phyloP scores from a whole-genome alignment of 805 yeast species.

The Ogataea wickerhamii region DNA sequence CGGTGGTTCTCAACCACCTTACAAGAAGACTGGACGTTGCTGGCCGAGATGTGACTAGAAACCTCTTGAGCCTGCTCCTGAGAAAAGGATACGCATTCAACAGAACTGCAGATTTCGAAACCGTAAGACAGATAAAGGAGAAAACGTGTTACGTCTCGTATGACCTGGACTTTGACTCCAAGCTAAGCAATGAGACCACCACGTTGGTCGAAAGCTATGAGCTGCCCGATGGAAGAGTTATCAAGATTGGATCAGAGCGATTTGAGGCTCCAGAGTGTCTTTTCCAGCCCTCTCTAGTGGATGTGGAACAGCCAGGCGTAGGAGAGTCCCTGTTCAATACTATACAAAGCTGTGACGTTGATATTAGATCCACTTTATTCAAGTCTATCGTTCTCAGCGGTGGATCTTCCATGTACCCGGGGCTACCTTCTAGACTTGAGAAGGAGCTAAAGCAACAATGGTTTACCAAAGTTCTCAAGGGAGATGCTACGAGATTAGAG shows the following conservation, averaged over 20 bases:
- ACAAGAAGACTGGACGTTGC: slow-evolving; percentile 94
- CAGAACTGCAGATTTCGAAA: slow-evolving; percentile 98
- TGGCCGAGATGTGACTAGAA: slow-evolving; percentile 97
- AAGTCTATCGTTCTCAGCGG: slow-evolving; percentile 94
- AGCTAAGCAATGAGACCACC: slow-evolving; percentile 90
- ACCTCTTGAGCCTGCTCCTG: slow-evolving; percentile 81
- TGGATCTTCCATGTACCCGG: slow-evolving; percentile 98
- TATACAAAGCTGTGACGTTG: slow-evolving; percentile 92
- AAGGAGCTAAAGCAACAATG: slow-evolving; percentile 95
- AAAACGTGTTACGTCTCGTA: slow-evolving; percentile 93
- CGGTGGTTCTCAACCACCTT: slow-evolving; percentile 91
- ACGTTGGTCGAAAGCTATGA: slow-evolving; percentile 88
- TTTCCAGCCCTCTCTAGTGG: slow-evolving; percentile 93
- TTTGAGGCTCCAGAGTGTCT: slow-evolving; percentile 96
- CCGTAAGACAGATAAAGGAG: slow-evolving; percentile 96
- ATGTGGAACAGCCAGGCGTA: slow-evolving; percentile 94
- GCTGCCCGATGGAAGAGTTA: slow-evolving; percentile 93
- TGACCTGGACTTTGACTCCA: slow-evolving; percentile 85
- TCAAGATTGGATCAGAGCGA: slow-evolving; percentile 92
- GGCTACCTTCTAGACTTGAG: slow-evolving; percentile 91
- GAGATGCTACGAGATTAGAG: slow-evolving; percentile 80
- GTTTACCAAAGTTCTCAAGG: slow-evolving; percentile 83
- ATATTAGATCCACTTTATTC: slow-evolving; percentile 81
- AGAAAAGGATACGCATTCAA: slow-evolving; percentile 98
- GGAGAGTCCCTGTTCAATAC: slow-evolving; percentile 92